phyloP scores from a whole-genome alignment of 2,329 filamentous ascomycete genomes.

The Pseudogymnoascus sp. region DNA sequence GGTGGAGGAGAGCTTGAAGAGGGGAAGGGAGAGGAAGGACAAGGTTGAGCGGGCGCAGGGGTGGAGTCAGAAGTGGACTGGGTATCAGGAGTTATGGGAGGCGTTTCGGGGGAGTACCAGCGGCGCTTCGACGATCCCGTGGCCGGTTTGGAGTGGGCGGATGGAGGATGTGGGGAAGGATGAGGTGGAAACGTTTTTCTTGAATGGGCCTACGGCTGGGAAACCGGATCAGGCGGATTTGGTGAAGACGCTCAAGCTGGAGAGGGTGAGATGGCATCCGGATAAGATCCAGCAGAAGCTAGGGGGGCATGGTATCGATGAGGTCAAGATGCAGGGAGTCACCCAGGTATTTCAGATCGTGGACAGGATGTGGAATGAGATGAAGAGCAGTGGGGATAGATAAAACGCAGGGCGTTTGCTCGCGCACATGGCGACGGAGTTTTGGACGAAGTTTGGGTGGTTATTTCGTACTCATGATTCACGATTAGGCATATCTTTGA shows the following conservation, averaged over 20 bases:
- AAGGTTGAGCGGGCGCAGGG: slow-evolving; percentile 36
- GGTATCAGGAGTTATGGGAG: slow-evolving; percentile 59
- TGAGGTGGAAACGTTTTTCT: slow-evolving; percentile 54
- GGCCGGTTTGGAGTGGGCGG: slow-evolving; percentile 58
- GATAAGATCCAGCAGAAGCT: slow-evolving; percentile 94
- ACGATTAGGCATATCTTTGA: background rate
- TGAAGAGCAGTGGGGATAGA: background rate
- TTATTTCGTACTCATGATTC: background rate
- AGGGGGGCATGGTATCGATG: slow-evolving; percentile 60
- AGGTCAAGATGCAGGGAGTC: slow-evolving; percentile 64
- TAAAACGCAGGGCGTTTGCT: background rate
- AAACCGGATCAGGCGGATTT: slow-evolving; percentile 30
- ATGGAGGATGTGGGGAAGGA: slow-evolving; percentile 45
- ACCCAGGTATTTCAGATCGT: slow-evolving; percentile 89
- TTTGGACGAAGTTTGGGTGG: background rate
- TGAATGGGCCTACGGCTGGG: slow-evolving; percentile 36
- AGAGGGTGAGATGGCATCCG: slow-evolving; percentile 91
- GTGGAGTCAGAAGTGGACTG: slow-evolving; percentile 54
- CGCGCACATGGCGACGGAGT: background rate
- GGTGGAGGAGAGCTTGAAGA: slow-evolving; percentile 60
- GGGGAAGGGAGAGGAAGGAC: slow-evolving; percentile 52
- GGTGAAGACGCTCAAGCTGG: slow-evolving; percentile 58
- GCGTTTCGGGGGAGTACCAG: slow-evolving; percentile 31
- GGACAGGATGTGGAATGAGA: slow-evolving; percentile 68
- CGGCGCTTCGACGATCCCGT: slow-evolving; percentile 42